These are phyloP conservation scores for Microdochium trichocladiopsis DNA, from an alignment of 2,329 filamentous ascomycete species.

Conservation along the genomic window DNA sequence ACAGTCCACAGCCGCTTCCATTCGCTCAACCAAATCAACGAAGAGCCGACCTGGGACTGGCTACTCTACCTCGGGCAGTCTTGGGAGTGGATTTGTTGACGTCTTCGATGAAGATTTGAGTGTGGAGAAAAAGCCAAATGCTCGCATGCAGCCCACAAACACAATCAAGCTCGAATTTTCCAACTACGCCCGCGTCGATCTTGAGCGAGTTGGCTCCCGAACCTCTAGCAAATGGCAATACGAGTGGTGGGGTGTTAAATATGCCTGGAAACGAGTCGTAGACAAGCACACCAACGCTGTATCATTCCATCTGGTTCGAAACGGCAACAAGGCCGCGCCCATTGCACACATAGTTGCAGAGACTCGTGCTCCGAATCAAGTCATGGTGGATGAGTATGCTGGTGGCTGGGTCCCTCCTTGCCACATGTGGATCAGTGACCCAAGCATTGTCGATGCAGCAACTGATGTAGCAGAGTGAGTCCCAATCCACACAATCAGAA, in stretches of 20 bases:
- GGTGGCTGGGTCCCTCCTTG: conserved; percentile 89
- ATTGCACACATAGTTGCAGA: conserved; percentile 85
- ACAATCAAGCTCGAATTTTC: conserved; percentile 89
- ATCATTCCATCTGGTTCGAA: conserved; percentile 73
- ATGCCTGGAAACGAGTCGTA: conserved; percentile 72
- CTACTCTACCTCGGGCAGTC: conserved; percentile 21
- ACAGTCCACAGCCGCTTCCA: conserved; percentile 23
- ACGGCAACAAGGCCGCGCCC: conserved; percentile 50
- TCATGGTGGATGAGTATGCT: conserved; percentile 63
- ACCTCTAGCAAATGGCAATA: conserved; percentile 77
- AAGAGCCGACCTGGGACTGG: conserved; percentile 27
- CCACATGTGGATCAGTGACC: conserved; percentile 83
- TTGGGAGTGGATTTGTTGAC: conserved; percentile 21
- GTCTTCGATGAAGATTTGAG: conserved; percentile 17
- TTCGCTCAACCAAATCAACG: conserved; percentile 12
- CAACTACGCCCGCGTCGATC: conserved; percentile 89
- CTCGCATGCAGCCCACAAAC: conserved; percentile 55
- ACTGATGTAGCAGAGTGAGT: conserved; percentile 84
- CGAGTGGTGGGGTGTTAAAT: conserved; percentile 84
- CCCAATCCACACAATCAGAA: background rate
- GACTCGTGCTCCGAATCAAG: conserved; percentile 63
- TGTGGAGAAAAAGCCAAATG: conserved; percentile 21
- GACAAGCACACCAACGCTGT: conserved; percentile 62
- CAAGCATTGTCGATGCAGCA: conserved; percentile 57
- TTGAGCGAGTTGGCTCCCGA: conserved; percentile 62